A percentile compares a stretch with the other conserved stretches of the same genome.
Conservation (phyloP, 192 early-diverging fungal genomes). For the Coemansia sp. region DNA sequence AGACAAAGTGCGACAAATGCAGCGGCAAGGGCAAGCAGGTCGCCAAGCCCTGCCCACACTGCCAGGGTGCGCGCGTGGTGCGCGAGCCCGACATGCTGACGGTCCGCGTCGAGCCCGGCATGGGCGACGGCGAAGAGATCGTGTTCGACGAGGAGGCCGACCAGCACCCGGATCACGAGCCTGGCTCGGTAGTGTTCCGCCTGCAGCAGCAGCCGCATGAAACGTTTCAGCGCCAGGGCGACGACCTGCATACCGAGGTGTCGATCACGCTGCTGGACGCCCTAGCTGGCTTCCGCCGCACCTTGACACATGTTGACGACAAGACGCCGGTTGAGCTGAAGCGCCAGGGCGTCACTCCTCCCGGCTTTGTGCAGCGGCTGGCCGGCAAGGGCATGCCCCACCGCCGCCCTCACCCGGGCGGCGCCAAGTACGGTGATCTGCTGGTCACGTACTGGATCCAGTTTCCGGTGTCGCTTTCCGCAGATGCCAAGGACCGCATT, state of each 20-base stretch:
- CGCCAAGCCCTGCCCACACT: conserved; percentile 72
- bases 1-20: conserved; percentile 86
- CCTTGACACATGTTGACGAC: conserved; percentile 77
- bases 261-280: conserved; percentile 73
- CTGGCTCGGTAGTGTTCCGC: conserved; percentile 84
- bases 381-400: conserved; percentile 87
- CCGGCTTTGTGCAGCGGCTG: conserved; percentile 76
- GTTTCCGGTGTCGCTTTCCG: conserved; percentile 58
- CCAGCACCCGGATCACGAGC: conserved; percentile 81
- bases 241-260: conserved; percentile 72
- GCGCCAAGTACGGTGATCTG: conserved; percentile 55
- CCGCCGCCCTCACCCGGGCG: conserved; percentile 3
- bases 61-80: conserved; percentile 80
- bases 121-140: conserved; percentile 67
- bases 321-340: conserved; percentile 58
- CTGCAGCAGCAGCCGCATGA: conserved; percentile 66
- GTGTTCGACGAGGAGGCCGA: conserved; percentile 87
- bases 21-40: conserved; percentile 86
- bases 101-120: conserved; percentile 77
- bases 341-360: conserved; percentile 54
- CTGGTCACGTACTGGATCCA: conserved; percentile 85
- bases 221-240: conserved; percentile 69
- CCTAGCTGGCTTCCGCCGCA: conserved; percentile 73
- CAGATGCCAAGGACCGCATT: conserved; percentile 9
- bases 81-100: conserved; percentile 77